Evolutionary conservation across 164 flowering plant species (phyloP), one percentile per base, ranked within the genome.

Genomic region (Santalum album): DNA sequence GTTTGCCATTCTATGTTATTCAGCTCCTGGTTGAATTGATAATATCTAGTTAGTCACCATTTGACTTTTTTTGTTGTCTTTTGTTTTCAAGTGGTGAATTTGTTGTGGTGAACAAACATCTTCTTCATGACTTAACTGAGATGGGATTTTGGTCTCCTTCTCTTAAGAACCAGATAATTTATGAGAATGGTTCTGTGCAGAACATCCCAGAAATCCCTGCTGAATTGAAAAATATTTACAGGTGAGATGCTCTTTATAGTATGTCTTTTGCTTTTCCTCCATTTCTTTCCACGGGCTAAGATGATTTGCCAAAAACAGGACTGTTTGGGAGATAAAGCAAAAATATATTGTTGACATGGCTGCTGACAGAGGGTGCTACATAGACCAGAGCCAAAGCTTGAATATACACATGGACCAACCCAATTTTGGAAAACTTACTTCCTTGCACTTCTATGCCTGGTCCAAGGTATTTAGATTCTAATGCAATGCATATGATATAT

Each of bases 271-370:
- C n/a, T n/a, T n/a, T n/a, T n/a, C n/a, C n/a, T n/a, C n/a, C 12
- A 17, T 7, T 29, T 0, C 12, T 35, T 40, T 19, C 21, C 15
- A 15, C 39, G 32, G 65, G 26, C 59, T 62, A 53, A 67, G 27
- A 10, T 10, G 24, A 23, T 49, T 25, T 45, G 18, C 21, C 54
- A n/a, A 12, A 22, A 3, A 21, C 72, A 84, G 95, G 75, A 90
- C 96, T 60, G 98, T 91, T 47, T 91, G 98, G 98, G 98, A 91
- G 78, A 92, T 92, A 46, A 92, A 87, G 74, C 99, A 92, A 68
- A 81, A 68, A 72, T 78, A 86, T 1, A 42, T 92, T 69, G 99
- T 92, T 55, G 95, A 92, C 60, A 90, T 92, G 97, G 99, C 96
- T 56, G 96, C 76, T 57, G 92, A 89, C 54, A n/a, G n/a, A n/a